Base-by-base conservation (phyloP, 2,329 filamentous ascomycete genomes). In the Verruconis gallopava region DNA sequence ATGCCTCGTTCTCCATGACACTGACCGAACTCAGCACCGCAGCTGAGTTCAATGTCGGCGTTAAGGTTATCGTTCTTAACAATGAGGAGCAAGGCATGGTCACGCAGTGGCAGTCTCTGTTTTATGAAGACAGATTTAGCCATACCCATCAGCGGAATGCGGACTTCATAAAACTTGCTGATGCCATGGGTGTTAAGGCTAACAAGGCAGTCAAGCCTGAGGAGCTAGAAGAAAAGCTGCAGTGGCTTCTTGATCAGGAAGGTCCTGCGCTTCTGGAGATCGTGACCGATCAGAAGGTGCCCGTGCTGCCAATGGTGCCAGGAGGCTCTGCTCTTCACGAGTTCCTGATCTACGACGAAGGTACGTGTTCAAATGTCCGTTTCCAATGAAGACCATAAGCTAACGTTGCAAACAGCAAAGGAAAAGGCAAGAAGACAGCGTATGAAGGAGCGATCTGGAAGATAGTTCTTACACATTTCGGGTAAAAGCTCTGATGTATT, bases 31-130 rank as follows among this genome's bases (percentile, higher is more conserved):
- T 98, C 41, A 84, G 82, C 36, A 95, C 89, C 2, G 88, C 88
- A 33, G 77, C 83, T 5, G 88, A 98, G 65, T 96, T 96, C 71
- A 84, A 91, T 67, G 95, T 96, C 60, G 88, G 84, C 49, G 80
- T 93, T 62, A 96, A 96, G 73, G 73, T 96, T 46, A 85, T 96
- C 52, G 72, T 96, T 19, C 64, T 98, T 43, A 96, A 96, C 71
- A 98, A 94, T 63, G 86, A 93, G 62, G 86, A 96, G 65, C 89
- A 95, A 66, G 89, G 89, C 42, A 96, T 96, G 89, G 88, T 96
- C 34, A 95, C 88, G 1, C 89, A 95, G 67, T 96, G 89, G 89
- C 89, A 96, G 65, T 88, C 85, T 54, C 77, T 96, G 50, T 96
- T 96, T 68, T 96, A 93, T 67, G 82, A 94, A 62, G 86, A 95